These are phyloP conservation scores for Colletotrichum brevisporum DNA, from an alignment of 2,329 filamentous ascomycete genomes.

Conservation along the genomic window DNA sequence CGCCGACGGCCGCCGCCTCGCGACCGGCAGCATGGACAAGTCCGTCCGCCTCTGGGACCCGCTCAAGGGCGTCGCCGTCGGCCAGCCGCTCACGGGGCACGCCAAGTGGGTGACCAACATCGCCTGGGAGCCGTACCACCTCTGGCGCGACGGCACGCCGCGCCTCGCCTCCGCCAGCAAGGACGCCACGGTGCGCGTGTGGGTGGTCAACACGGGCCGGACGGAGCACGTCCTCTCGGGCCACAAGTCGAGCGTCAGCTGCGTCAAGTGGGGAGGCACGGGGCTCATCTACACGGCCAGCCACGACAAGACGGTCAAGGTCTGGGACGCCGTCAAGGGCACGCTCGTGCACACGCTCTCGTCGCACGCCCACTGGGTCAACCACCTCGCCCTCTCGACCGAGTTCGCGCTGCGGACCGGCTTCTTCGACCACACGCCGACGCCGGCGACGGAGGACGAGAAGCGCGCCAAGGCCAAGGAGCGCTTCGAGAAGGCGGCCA, in stretches of 20 bases:
- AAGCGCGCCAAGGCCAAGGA: conserved; percentile 82
- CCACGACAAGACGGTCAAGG: conserved; percentile 92
- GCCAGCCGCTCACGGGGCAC: conserved; percentile 83
- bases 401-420: conserved; percentile 90
- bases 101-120: conserved; percentile 86
- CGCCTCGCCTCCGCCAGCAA: conserved; percentile 90
- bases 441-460: conserved; percentile 78
- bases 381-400: conserved; percentile 92
- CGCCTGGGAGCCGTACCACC: conserved; percentile 94
- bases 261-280: conserved; percentile 94
- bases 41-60: conserved; percentile 92
- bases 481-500: conserved; percentile 89
- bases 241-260: conserved; percentile 90
- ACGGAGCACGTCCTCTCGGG: conserved; percentile 88
- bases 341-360: conserved; percentile 84
- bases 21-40: conserved; percentile 94
- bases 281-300: conserved; percentile 87
- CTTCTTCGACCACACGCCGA: conserved; percentile 84
- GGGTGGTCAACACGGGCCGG: conserved; percentile 83
- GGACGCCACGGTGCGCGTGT: conserved; percentile 89
- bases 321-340: conserved; percentile 88
- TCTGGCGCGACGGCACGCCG: conserved; percentile 80
- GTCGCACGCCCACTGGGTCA: conserved; percentile 94
- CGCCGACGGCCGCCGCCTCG: conserved; percentile 84
- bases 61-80: conserved; percentile 80